Base-by-base conservation (phyloP, 1,139 yeast genomes). In the Lodderomyces elongisporus region DNA sequence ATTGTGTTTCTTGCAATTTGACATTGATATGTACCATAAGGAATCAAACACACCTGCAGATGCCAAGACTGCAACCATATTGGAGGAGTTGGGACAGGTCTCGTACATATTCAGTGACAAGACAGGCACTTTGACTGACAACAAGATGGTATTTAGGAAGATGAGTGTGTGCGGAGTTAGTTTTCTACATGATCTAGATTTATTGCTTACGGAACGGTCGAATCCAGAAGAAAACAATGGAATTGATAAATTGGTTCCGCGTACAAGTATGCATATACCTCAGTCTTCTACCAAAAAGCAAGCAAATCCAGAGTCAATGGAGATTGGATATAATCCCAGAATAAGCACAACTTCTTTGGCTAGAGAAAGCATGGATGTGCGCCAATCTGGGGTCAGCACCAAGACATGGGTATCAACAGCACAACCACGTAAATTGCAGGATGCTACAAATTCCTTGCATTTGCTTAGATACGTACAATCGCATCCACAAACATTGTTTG, bases 11-110 rank as follows among this genome's bases (percentile, higher is more conserved):
- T 63, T 93, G 48, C 95, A 87, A 52, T 79, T 77, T 71, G 98
- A 93, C 58, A 74, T 91, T 33, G 98, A 93, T 56, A 87, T 93
- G 96, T 93, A 91, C 51, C 88, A 91, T 53, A 71, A 66, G 14
- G 83, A 77, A 27, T 72, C 88, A 4, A 77, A 91, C 49, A 91
- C 96, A 0, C 96, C 96, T 0, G 93, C 95, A 29, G 95, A 85
- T 49, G 95, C 96, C 0, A 81, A 89, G 49, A 89, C 98, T 0
- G 95, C 97, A 0, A 85, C 97, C 0, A 88, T 91, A 46, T 72
- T 91, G 45, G 99, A 93, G 54, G 98, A 93, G 57, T 66, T 93
- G 46, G 99, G 99, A 3, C 99, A 93, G 54, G 97, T 93, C 0
- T 81, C 95, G 34, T 89, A 89, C 50, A 74, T 93, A 4, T 93